Percentiles rank a stretch among this genome's conserved stretches.
Evolutionary conservation across 495 filamentous ascomycete species (phyloP).

Genomic region (Chaetomium tenue): DNA sequence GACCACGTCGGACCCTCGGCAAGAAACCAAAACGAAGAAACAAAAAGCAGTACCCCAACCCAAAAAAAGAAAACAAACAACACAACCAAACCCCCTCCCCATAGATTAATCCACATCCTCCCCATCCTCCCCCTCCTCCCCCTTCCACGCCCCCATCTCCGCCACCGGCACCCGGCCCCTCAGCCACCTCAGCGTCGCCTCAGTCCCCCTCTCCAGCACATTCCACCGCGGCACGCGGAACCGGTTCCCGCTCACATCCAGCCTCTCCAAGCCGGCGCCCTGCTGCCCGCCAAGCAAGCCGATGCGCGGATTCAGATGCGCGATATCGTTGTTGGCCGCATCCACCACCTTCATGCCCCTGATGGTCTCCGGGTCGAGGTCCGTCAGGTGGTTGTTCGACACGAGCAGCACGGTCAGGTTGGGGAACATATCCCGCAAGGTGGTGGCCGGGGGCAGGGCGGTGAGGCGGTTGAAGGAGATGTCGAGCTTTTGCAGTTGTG

Average conservation of each 20-base stretch:
- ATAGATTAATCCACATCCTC: conserved; percentile 38
- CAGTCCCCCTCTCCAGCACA: conserved; percentile 82
- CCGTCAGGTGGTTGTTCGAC: conserved; percentile 71
- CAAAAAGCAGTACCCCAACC: background rate
- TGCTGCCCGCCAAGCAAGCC: conserved; percentile 61
- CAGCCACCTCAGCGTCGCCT: conserved; percentile 80
- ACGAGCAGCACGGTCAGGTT: conserved; percentile 63
- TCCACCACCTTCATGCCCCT: conserved; percentile 74
- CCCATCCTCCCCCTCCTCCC: conserved; percentile 34
- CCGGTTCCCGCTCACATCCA: conserved; percentile 73
- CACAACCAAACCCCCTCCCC: background rate
- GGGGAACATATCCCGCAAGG: conserved; percentile 58
- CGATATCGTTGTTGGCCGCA: conserved; percentile 79
- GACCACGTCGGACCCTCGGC: background rate
- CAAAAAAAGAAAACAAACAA: background rate
- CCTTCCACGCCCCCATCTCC: conserved; percentile 54
- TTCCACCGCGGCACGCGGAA: conserved; percentile 87
- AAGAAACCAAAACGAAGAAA: background rate
- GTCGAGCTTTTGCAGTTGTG: conserved; percentile 70
- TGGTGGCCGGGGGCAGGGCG: conserved; percentile 57
- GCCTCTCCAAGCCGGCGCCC: conserved; percentile 48
- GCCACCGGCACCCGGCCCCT: conserved; percentile 71
- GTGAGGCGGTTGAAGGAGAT: conserved; percentile 75
- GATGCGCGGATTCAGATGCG: conserved; percentile 69
- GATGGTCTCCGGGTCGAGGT: conserved; percentile 69